A percentile compares a stretch with the other conserved stretches of the same genome.
These are phyloP conservation scores for Paxillus involutus DNA, from an alignment of 768 basidiomycete genomes.

Conservation along the genomic window DNA sequence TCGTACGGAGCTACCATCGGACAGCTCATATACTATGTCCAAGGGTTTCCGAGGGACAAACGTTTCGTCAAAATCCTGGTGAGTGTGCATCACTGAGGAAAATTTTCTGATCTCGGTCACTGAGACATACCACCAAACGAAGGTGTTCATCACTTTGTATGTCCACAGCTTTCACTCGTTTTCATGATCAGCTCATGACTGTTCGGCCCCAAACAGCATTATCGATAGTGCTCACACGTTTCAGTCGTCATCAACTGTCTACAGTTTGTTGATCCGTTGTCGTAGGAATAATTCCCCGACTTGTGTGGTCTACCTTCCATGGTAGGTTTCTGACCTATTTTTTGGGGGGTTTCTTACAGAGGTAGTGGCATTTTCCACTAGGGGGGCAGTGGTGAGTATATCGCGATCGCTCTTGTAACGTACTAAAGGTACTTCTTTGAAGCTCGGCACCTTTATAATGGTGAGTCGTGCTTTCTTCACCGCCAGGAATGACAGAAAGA, in stretches of 20 bases:
- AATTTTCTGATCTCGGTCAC: no score
- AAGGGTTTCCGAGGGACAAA: constrained; percentile 1
- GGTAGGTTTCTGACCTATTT: neutral
- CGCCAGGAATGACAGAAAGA: no score
- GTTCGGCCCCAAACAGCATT: neutral
- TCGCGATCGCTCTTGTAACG: neutral
- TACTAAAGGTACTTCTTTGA: neutral
- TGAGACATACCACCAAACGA: no score
- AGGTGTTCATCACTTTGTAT: constrained; percentile 9
- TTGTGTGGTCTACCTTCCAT: constrained; percentile 1
- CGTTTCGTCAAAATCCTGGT: constrained; percentile 3
- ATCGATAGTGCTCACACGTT: constrained; percentile 6
- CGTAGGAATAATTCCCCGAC: neutral
- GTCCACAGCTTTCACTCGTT: neutral
- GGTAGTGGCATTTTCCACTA: neutral
- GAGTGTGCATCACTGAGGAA: no score
- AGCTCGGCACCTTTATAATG: neutral
- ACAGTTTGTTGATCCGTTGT: neutral
- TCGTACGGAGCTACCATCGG: constrained; percentile 6
- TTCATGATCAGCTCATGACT: neutral
- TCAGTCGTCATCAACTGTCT: neutral
- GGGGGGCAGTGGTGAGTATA: constrained; percentile 4
- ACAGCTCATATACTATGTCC: constrained; percentile 10
- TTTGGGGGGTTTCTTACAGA: neutral
- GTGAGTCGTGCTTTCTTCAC: constrained; percentile 6